These are phyloP conservation scores for Diaporthe ilicicola DNA, from an alignment of 2,329 filamentous ascomycete genomes.

Conservation along the genomic window DNA sequence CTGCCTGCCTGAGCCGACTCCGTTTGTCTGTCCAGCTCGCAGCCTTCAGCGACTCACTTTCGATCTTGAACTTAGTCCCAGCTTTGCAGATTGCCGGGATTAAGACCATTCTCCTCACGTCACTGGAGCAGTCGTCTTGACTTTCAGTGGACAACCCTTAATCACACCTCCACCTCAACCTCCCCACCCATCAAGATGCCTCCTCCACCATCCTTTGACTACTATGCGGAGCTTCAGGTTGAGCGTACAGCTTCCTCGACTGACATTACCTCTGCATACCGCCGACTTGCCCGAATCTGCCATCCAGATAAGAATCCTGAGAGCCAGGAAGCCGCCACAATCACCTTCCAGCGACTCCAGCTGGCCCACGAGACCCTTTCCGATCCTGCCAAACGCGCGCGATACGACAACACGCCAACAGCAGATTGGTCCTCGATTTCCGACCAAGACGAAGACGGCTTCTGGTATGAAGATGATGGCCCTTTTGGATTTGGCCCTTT, in stretches of 20 bases:
- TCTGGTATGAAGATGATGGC: neutral
- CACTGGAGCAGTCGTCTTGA: neutral
- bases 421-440: neutral
- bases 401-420: constrained; percentile 35
- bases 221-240: constrained; percentile 40
- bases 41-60: neutral
- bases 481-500: neutral
- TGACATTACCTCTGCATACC: constrained; percentile 39
- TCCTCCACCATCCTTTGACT: constrained; percentile 32
- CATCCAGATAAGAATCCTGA: constrained; percentile 41
- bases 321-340: constrained; percentile 36
- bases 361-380: constrained; percentile 39
- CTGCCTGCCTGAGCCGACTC: neutral
- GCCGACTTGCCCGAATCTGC: constrained; percentile 36
- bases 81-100: neutral
- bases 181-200: constrained; percentile 9
- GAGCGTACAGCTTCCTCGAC: constrained; percentile 33
- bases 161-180: neutral
- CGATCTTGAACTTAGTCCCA: neutral
- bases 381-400: constrained; percentile 32
- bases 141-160: neutral
- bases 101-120: neutral
- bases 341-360: constrained; percentile 39
- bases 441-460: neutral
- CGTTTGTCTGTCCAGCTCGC: neutral